phyloP scores from a whole-genome alignment of 352 stramenopile genomes.

The Globisporangium solare region DNA sequence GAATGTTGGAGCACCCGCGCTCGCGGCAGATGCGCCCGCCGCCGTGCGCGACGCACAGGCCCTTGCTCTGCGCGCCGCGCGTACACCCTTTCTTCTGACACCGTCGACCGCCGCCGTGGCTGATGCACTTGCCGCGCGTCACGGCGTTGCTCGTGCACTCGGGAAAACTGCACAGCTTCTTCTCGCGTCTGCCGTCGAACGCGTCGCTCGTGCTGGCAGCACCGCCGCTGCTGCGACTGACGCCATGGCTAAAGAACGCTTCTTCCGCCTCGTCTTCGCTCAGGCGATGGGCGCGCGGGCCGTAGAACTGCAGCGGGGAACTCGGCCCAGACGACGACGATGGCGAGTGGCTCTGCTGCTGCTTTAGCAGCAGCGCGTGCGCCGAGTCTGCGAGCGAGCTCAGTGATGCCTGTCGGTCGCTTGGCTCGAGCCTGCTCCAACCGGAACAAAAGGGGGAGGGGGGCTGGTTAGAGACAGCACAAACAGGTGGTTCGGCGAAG shows the following conservation, averaged over 20 bases:
- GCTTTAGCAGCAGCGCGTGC: constrained; percentile 47
- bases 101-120: constrained; percentile 68
- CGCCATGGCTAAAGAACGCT: neutral
- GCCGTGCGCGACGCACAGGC: constrained; percentile 78
- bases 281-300: neutral
- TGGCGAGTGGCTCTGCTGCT: constrained; percentile 29
- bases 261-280: constrained; percentile 18
- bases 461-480: neutral
- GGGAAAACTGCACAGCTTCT: constrained; percentile 74
- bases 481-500: neutral
- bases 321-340: constrained; percentile 4
- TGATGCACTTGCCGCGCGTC: constrained; percentile 78
- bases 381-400: constrained; percentile 57
- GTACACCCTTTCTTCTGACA: constrained; percentile 84
- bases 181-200: constrained; percentile 37
- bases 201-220: no score
- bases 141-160: constrained; percentile 74
- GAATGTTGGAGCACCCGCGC: constrained; percentile 80
- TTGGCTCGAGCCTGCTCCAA: constrained; percentile 7
- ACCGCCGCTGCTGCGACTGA: no score
- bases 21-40: constrained; percentile 77
- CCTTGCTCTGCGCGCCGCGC: constrained; percentile 75
- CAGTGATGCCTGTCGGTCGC: constrained; percentile 22
- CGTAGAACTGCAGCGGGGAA: constrained; percentile 7
- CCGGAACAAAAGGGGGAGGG: neutral